phyloP scores from a whole-genome alignment of 169 alveolate species.

The Plasmodium blacklocki region DNA sequence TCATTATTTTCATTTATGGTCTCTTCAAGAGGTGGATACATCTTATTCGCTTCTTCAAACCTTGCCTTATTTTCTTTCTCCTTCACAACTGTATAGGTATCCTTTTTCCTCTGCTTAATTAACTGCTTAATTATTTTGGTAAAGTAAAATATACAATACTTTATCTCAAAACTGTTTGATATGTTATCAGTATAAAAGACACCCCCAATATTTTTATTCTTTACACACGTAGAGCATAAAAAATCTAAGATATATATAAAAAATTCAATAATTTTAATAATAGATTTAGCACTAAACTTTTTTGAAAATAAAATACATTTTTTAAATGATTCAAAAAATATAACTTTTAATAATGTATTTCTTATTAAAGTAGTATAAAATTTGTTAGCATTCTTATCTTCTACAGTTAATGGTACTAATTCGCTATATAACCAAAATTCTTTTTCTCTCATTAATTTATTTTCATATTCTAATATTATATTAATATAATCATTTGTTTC shows the following conservation, averaged over 20 bases:
- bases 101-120: slow-evolving; percentile 35
- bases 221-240: slow-evolving; percentile 31
- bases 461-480: slow-evolving; percentile 12
- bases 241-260: slow-evolving; percentile 33
- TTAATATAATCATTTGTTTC: slow-evolving; percentile 16
- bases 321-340: slow-evolving; percentile 66
- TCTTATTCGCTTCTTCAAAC: slow-evolving; percentile 1
- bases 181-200: slow-evolving; percentile 59
- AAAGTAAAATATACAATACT: slow-evolving; percentile 32
- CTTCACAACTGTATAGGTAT: slow-evolving; percentile 47
- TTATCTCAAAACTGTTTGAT: slow-evolving; percentile 64
- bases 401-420: slow-evolving; percentile 16
- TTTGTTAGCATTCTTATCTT: slow-evolving; percentile 24
- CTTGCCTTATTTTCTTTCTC: slow-evolving; percentile 42
- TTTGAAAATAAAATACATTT: slow-evolving; percentile 57
- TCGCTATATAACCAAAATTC: slow-evolving; percentile 25
- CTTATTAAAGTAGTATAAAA: slow-evolving; percentile 14
- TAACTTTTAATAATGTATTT: slow-evolving; percentile 36
- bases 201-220: slow-evolving; percentile 9
- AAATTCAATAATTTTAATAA: slow-evolving; percentile 59
- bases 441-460: slow-evolving; percentile 42
- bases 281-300: slow-evolving; percentile 56
- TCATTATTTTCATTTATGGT: neutral
- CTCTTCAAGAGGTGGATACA: neutral
- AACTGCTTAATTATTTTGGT: slow-evolving; percentile 12